These are phyloP conservation scores for Aureobasidium lini DNA, from an alignment of 2,329 filamentous ascomycete species.

Conservation along the genomic window DNA sequence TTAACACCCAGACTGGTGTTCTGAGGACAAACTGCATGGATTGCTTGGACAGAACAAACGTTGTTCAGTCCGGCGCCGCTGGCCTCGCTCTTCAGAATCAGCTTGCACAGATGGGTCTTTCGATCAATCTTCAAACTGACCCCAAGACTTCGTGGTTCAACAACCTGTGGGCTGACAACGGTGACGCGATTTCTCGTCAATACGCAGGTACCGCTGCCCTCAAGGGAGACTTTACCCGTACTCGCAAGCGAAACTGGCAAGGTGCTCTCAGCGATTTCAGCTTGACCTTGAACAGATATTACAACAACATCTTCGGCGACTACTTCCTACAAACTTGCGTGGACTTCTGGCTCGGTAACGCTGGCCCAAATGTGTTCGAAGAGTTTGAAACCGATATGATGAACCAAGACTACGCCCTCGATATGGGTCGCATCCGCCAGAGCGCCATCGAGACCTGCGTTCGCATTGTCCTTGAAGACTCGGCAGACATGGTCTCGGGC, in stretches of 20 bases:
- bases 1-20: slow-evolving; percentile 59
- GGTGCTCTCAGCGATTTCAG: slow-evolving; percentile 88
- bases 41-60: slow-evolving; percentile 90
- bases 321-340: slow-evolving; percentile 95
- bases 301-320: slow-evolving; percentile 89
- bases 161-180: slow-evolving; percentile 93
- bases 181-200: slow-evolving; percentile 89
- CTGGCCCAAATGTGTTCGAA: slow-evolving; percentile 76
- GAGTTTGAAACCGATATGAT: slow-evolving; percentile 94
- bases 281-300: slow-evolving; percentile 72
- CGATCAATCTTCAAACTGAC: slow-evolving; percentile 67
- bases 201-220: slow-evolving; percentile 93
- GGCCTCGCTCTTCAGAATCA: slow-evolving; percentile 75
- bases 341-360: slow-evolving; percentile 86
- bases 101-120: slow-evolving; percentile 66
- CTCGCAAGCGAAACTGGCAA: slow-evolving; percentile 79
- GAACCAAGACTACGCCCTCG: slow-evolving; percentile 84
- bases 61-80: slow-evolving; percentile 86
- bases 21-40: slow-evolving; percentile 99
- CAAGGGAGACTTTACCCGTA: slow-evolving; percentile 94
- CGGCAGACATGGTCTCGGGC: slow-evolving; percentile 81
- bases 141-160: slow-evolving; percentile 90
- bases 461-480: slow-evolving; percentile 72
- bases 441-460: slow-evolving; percentile 84
- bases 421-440: slow-evolving; percentile 74